Base-by-base conservation (phyloP, 225 moss, liverwort and hornwort genomes). In the Physcomitrium patens region DNA sequence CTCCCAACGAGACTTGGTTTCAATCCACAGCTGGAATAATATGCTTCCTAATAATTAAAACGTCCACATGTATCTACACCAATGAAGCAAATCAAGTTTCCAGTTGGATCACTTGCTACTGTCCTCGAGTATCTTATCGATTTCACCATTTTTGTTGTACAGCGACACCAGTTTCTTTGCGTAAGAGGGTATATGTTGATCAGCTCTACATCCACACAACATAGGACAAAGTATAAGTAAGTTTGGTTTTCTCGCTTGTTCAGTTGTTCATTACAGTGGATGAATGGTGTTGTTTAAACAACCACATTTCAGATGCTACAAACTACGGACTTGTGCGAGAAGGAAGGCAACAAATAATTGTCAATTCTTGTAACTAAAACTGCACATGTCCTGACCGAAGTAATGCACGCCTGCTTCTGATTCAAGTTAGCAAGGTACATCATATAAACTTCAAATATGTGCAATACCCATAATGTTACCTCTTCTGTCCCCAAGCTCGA, bases 171-270 rank as follows among this genome's bases (percentile, higher is more conserved):
- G 76, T 75, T 95, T 95, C 80, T 92, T 99, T 22, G 95, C 91
- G 60, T 99, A 99, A 17, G 84, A 81, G 72, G 99, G 99, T 22
- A 93, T 91, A 52, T 95, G 99, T 74, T 95, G 90, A 57, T 91
- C 87, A 49, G 96, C 91, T 86, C 94, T 96, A 84, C 69, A 81
- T 47, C 65, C 16, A 70, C 54, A 70, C 7, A 60, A 74, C 54
- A 52, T 22, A 50, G 27, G 41, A 68, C 10, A 47, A 16, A 3
- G 13, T 23, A 10, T 0, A 41, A 20, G 17, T 80, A 41, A 68
- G 44, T 17, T 5, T 57, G 54, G 4, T 4, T 37, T 37, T 54
- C 70, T 60, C 77, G 65, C 58, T 65, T 28, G 27, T 54, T 52
- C 16, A 37, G 31, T 37, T 37, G 31, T 37, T 37, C 31, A 37